Base-by-base conservation (phyloP, 106 monocot genomes). In the Dendrobium nobile region DNA sequence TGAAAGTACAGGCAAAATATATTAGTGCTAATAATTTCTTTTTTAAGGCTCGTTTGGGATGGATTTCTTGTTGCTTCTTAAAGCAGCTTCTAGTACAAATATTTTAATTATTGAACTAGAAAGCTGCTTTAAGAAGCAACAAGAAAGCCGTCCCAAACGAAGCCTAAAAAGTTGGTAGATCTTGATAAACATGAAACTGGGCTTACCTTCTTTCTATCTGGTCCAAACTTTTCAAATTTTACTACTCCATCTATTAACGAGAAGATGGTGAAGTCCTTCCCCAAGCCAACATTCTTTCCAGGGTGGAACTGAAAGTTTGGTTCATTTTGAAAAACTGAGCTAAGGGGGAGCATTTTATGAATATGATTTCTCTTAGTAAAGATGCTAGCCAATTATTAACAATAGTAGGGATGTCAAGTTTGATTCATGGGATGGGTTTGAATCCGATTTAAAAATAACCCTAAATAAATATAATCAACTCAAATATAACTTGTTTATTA, bases 191-290 rank as follows among this genome's bases (percentile, higher is more conserved):
- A 47, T 54, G 72, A 20, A 41, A 22, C 26, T 65, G 55, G 56
- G 7, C 28, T 41, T 33, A 91, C 98, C 98, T 95, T 89, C 65
- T 99, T 99, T 84, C 54, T 91, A 86, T 99, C 95, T 0, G 92
- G 92, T 48, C 98, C 98, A 42, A 87, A 98, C 79, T 95, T 98
- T 84, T 98, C 98, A 79, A 99, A 99, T 76, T 99, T 99, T 7
- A 99, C 98, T 3, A 95, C 79, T 45, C 95, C 98, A 78, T 99
- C 93, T 27, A 99, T 99, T 77, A 95, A 80, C 44, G 98, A 91
- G 81, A 93, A 99, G 73, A 99, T 89, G 3, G 98, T 99, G 75
- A 93, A 93, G 72, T 99, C 98, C 85, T 88, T 99, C 18, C 98
- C 98, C 17, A 95, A 72, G 41, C 98, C 95, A 68, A 99, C 92